Base-by-base conservation (phyloP, 805 yeast species). In the Yamadazyma ubonensis region DNA sequence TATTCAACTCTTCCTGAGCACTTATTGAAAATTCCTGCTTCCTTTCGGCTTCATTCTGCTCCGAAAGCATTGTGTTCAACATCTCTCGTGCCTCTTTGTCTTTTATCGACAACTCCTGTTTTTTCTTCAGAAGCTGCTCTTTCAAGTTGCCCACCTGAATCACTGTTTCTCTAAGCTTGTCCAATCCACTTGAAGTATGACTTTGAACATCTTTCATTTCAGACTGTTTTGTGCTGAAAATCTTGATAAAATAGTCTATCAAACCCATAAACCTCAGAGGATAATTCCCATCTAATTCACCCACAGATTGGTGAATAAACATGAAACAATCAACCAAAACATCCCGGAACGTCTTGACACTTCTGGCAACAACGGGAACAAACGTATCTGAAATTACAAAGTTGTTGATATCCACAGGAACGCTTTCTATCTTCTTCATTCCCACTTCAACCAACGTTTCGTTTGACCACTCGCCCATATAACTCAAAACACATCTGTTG, bases 21-120 rank as follows among this genome's bases (percentile, higher is more conserved):
- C 79, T 84, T 3, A 84, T 63, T 0, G 96, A 86, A 6, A 93
- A 89, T 44, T 86, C 96, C 43, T 85, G 84, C 50, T 84, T 88
- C 47, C 96, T 70, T 56, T 91, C 98, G 0, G 97, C 91, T 51
- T 88, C 96, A 54, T 86, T 88, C 55, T 91, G 98, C 30, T 88
- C 95, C 1, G 71, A 61, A 10, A 91, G 71, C 86, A 91, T 87
- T 39, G 68, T 77, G 51, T 81, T 78, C 29, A 91, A 71, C 73
- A 87, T 85, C 18, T 62, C 61, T 42, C 77, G 73, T 0, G 96
- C 96, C 47, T 83, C 86, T 10, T 59, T 50, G 41, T 84, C 86
- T 45, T 89, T 91, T 0, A 27, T 39, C 15, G 57, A 55, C 21
- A 91, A 66, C 16, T 62, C 63, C 1, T 41, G 48, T 44, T 76